A percentile compares a stretch with the other conserved stretches of the same genome.
phyloP scores from a whole-genome alignment of 2,329 filamentous ascomycete species.

The Stagonosporopsis vannaccii region DNA sequence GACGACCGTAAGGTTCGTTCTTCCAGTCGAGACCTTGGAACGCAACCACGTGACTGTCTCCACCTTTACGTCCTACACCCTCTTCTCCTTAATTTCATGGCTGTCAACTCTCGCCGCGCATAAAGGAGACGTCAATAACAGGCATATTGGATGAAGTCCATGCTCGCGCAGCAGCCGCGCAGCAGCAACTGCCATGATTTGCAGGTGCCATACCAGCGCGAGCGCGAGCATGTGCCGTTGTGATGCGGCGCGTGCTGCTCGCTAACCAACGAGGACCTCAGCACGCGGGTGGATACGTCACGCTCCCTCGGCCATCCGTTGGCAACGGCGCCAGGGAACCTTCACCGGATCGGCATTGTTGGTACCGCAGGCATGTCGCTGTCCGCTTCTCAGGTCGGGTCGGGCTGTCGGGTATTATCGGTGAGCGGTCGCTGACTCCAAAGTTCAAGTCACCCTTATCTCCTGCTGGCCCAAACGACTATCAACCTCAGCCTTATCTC shows the following conservation, averaged over 20 bases:
- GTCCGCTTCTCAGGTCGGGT: conserved; percentile 5
- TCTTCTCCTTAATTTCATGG: conserved; percentile 34
- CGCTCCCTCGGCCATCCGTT: conserved; percentile 4
- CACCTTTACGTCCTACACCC: conserved; percentile 8
- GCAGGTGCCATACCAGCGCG: not conserved
- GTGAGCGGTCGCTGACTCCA: conserved; percentile 15
- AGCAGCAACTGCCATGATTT: not conserved
- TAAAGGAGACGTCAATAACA: conserved; percentile 27
- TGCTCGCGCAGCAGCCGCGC: not conserved
- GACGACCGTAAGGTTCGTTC: not conserved
- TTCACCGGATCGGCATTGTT: conserved; percentile 2
- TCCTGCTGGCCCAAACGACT: conserved; percentile 10
- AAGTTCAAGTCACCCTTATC: conserved; percentile 20
- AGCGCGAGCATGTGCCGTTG: not conserved
- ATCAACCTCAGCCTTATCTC: conserved; percentile 22
- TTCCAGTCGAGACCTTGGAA: not conserved
- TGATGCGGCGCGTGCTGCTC: conserved; percentile 16
- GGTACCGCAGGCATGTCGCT: conserved; percentile 4
- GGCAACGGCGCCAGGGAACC: not conserved
- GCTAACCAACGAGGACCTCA: conserved; percentile 9
- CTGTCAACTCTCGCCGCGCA: conserved; percentile 23
- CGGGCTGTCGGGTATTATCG: conserved; percentile 18
- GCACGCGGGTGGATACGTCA: conserved; percentile 14
- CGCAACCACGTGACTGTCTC: conserved; percentile 16
- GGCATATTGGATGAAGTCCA: not conserved